Base-by-base conservation (phyloP, 345 rosid genomes). In the Hibiscus mutabilis region DNA sequence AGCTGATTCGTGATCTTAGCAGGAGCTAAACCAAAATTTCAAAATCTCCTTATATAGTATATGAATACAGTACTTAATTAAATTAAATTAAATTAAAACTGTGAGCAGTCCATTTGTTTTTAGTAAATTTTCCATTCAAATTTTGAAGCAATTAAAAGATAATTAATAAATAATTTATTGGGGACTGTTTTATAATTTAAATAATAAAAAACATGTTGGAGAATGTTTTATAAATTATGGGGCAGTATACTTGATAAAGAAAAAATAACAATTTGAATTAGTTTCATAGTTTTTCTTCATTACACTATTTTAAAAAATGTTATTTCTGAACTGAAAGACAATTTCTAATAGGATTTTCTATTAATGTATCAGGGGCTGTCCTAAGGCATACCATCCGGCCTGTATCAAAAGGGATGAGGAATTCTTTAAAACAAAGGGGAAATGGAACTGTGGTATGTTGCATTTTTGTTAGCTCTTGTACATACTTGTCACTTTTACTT, bases 381-480 rank as follows among this genome's bases (percentile, higher is more conserved):
- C 99, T 31, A 95, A 95, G 87, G 99, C 99, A 3, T 95, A 95
- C 68, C 99, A 95, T 87, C 92, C 97, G 24, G 80, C 94, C 73
- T 95, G 99, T 80, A 90, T 95, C 52, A 95, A 90, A 79, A 81
- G 99, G 76, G 99, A 95, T 4, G 96, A 87, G 73, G 74, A 90
- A 35, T 95, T 95, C 76, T 95, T 95, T 76, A 83, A 77, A 66
- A 89, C 99, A 16, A 86, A 79, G 76, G 97, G 92, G 2, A 95
- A 90, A 78, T 95, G 99, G 98, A 89, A 89, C 55, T 95, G 99
- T 52, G 99, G 99, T 92, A 90, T 69, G 87, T 77, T 47, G 55
- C 22, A 62, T 35, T 68, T 27, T 35, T 22, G 68, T 42, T 19
- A 12, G 46, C n/a, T 71, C 16, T 16, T 60, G 4, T 46, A 11